Evolutionary conservation across 345 rosid genomes (phyloP), one percentile per base, ranked within the genome.

Genomic region (Citrus trifoliata): DNA sequence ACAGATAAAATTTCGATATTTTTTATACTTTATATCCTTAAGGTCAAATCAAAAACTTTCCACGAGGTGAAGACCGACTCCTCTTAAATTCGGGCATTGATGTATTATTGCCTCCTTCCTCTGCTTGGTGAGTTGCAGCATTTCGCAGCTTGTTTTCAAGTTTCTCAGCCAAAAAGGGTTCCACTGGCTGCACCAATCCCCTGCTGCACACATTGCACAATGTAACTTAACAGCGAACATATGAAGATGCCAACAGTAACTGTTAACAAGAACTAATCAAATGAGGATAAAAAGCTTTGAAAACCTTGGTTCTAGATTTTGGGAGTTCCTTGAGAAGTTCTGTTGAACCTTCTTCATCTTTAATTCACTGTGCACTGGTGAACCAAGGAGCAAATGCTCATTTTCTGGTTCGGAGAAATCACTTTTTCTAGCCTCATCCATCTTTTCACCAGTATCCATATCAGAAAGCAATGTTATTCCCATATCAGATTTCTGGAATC

Each of bases 391-490:
- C 24, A 76, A 42, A 28, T 77, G 88, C 82, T 90, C 96, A 73
- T 84, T 89, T 86, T 93, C 97, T 40, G 93, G 83, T 76, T 92
- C 98, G 55, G 95, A 89, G 67, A 86, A 90, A 83, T 92, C 94
- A 67, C 89, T 87, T 83, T 85, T 92, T 61, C 81, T 76, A 28
- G 88, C 78, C 80, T 90, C 92, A 46, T 93, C 98, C 25, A 82
- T 81, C 85, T 82, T 91, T 66, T 87, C 93, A 22, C 82, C 73
- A 2, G 80, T 71, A 80, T 86, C 89, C 25, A 79, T 80, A 64
- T 85, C 86, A 55, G 95, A 80, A 71, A 82, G 82, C 78, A 89
- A 79, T 74, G 86, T 76, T 48, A 76, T 82, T 33, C 88, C 92
- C 10, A 78, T 87, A 67, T 90, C 94, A 25, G 82, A 75, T 79